A percentile compares a stretch with the other conserved stretches of the same genome.
phyloP scores from a whole-genome alignment of 1,284 basidiomycete species.

The Mycosarcoma mackinlayi region DNA sequence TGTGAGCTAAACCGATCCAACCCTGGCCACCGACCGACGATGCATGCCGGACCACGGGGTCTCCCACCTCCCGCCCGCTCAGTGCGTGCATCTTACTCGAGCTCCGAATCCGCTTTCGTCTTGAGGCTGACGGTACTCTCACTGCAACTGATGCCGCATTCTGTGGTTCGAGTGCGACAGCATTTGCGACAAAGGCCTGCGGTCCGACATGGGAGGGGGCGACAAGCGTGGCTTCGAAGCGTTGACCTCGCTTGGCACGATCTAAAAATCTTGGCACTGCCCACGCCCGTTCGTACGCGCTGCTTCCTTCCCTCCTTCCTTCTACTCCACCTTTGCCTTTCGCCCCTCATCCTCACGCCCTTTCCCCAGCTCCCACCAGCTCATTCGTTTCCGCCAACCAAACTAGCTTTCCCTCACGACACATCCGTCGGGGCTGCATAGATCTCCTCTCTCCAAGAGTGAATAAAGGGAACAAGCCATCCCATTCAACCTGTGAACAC shows the following conservation, averaged over 20 bases:
- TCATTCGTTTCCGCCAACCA: too few relatives aligned
- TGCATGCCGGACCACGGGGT: not conserved
- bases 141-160: not conserved
- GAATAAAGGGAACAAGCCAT: too few relatives aligned
- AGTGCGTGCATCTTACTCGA: not conserved
- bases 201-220: not conserved
- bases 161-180: not conserved
- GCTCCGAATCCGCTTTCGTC: too few relatives aligned
- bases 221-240: slow-evolving; percentile 1
- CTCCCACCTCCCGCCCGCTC: too few relatives aligned
- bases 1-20: too few relatives aligned
- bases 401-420: too few relatives aligned
- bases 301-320: not conserved
- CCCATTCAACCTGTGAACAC: too few relatives aligned
- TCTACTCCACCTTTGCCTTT: not conserved
- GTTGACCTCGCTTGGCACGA: slow-evolving; percentile 37
- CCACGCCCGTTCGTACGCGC: not conserved
- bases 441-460: too few relatives aligned
- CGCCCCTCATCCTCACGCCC: not conserved
- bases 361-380: not conserved
- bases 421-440: too few relatives aligned
- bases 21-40: not conserved
- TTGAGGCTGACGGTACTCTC: not conserved
- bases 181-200: too few relatives aligned
- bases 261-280: slow-evolving; percentile 22